A percentile compares a stretch with the other conserved stretches of the same genome.
Conservation (phyloP, 1,284 basidiomycete genomes). For the Ustilago hordei region DNA sequence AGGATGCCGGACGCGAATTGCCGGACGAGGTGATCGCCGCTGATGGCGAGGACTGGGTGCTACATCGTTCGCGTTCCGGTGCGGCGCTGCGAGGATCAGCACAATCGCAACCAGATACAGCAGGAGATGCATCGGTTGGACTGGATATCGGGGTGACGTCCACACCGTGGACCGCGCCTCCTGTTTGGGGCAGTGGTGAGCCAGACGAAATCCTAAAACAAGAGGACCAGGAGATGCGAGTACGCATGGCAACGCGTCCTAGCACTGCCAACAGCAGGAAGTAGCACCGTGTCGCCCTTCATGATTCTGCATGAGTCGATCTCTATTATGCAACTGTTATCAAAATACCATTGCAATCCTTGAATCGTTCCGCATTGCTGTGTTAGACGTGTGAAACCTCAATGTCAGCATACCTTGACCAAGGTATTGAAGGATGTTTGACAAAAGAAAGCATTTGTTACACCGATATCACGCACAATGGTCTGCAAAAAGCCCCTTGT, state of each 20-base stretch:
- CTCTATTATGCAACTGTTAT: neutral
- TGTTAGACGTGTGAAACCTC: neutral
- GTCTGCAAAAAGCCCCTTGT: neutral
- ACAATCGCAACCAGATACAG: neutral
- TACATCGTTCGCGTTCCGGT: conserved; percentile 16
- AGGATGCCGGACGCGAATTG: neutral
- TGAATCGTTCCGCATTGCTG: neutral
- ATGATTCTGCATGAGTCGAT: neutral
- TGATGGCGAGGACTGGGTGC: neutral
- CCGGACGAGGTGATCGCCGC: neutral
- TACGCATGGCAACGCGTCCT: conserved; percentile 28
- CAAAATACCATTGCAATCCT: neutral
- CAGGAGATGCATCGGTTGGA: conserved; percentile 18
- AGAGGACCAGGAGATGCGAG: conserved; percentile 30
- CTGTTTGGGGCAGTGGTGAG: conserved; percentile 22
- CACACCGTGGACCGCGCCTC: conserved; percentile 21
- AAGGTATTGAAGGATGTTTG: neutral
- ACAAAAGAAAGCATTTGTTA: conserved; percentile 7
- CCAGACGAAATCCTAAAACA: conserved; percentile 21
- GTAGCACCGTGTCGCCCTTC: neutral
- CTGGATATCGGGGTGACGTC: conserved; percentile 19
- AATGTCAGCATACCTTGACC: neutral
- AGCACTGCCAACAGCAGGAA: conserved; percentile 3
- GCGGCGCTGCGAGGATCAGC: conserved; percentile 1
- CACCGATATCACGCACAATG: neutral